Evolutionary conservation across 208 protist genomes (phyloP), one percentile per base, ranked within the genome.

Genomic region (Endotrypanum monterogeii): DNA sequence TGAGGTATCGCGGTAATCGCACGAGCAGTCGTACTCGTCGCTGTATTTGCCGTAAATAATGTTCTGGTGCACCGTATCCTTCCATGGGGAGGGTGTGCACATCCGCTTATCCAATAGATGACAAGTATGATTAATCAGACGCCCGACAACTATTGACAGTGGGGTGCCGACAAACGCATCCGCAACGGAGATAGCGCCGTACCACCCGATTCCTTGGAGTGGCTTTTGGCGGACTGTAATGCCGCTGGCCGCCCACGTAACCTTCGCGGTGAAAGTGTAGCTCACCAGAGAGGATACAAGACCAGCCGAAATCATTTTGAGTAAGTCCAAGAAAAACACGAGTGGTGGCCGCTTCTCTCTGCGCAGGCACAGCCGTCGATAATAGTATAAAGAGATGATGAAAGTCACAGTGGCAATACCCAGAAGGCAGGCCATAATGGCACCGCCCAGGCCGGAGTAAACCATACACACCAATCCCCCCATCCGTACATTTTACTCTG

Each of bases 121-220:
- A 50, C 74, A 83, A 7, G 55, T 30, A 8, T 56, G 62, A 55
- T 82, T 87, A 28, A 83, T 50, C 41, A 87, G 50, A 1, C 57
- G 56, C 1, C 86, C 86, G 32, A 86, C 32, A 4, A 73, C 37
- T 41, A 86, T 82, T 11, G 76, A 76, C 3, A 88, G 55, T 20
- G 86, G 80, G 1, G 74, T 79, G 7, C 80, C 80, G 39, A 88
- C 41, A 28, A 87, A 28, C 16, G 79, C 76, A 46, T 90, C 86
- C 5, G 79, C 28, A 5, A 73, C 70, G 76, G 72, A 86, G 23
- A 86, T 74, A 1, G 80, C 80, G 44, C 76, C 75, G 48, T 90
- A 90, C 83, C 83, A 90, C 35, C 80, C 86, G 54, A 88, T 81
- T 32, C 83, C 83, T 52, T 88, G 80, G 61, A 90, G 56, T 35